Evolutionary conservation across 2,329 filamentous ascomycete species (phyloP).

Genomic region (Diaporthe destruens): DNA sequence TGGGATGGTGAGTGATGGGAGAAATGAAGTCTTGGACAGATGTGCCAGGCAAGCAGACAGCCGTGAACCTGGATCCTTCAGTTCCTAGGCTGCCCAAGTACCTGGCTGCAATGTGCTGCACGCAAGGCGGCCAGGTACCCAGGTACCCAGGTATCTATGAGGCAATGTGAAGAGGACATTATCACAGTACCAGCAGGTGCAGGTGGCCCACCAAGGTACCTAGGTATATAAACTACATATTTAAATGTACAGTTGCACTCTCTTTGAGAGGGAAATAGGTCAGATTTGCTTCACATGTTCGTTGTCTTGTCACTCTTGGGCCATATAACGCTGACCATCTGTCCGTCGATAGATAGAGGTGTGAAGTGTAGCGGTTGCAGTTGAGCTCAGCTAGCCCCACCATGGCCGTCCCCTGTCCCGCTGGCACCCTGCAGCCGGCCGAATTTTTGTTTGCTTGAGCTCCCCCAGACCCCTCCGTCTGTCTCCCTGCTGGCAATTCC

Average conservation of each 20-base stretch:
- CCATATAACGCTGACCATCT: neutral
- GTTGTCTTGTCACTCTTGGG: too few relatives aligned
- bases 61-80: slow-evolving; percentile 29
- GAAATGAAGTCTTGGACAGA: slow-evolving; percentile 13
- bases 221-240: too few relatives aligned
- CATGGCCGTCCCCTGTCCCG: slow-evolving; percentile 5
- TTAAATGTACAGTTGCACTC: neutral
- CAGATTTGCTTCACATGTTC: neutral
- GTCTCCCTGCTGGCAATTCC: slow-evolving; percentile 11
- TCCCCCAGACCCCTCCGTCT: slow-evolving; percentile 22
- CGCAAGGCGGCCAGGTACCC: neutral
- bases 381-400: slow-evolving; percentile 20
- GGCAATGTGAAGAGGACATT: neutral
- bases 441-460: slow-evolving; percentile 35
- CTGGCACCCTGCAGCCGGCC: slow-evolving; percentile 30
- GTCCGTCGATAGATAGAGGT: neutral
- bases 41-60: slow-evolving; percentile 23
- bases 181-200: too few relatives aligned
- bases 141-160: neutral
- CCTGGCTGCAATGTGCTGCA: neutral
- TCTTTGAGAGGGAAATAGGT: too few relatives aligned
- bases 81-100: slow-evolving; percentile 18
- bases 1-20: slow-evolving; percentile 1
- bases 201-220: neutral
- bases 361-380: neutral